A percentile compares a stretch with the other conserved stretches of the same genome.
phyloP scores from a whole-genome alignment of 2,329 filamentous ascomycete genomes.

The Hirsutella rhossiliensis region DNA sequence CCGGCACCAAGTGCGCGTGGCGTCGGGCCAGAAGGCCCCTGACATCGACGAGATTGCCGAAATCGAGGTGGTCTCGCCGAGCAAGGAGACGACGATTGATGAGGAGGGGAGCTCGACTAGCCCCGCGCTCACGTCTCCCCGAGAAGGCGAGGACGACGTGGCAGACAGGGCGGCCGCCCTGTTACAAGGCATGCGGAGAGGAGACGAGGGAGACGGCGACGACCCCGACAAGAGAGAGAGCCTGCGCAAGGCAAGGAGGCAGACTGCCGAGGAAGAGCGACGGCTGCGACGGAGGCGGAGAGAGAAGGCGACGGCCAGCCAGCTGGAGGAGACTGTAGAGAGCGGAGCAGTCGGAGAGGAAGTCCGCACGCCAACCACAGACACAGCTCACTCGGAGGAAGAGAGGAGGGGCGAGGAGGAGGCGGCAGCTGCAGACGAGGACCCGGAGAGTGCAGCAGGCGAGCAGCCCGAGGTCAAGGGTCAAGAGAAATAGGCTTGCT shows the following conservation, averaged over 20 bases:
- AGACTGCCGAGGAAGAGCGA: constrained; percentile 71
- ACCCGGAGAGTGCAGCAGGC: neutral
- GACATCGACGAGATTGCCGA: constrained; percentile 54
- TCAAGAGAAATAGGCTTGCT: constrained; percentile 3
- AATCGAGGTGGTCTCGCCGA: constrained; percentile 28
- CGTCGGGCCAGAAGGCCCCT: constrained; percentile 76
- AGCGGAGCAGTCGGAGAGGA: constrained; percentile 8
- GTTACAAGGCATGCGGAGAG: constrained; percentile 69
- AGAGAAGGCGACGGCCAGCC: constrained; percentile 38
- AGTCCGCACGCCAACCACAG: constrained; percentile 3
- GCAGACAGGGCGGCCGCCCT: constrained; percentile 74
- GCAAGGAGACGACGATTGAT: constrained; percentile 24
- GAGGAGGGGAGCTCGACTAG: constrained; percentile 41
- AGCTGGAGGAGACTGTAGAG: constrained; percentile 14
- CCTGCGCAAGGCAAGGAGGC: constrained; percentile 48
- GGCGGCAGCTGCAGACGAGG: neutral
- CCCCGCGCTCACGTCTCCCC: constrained; percentile 32
- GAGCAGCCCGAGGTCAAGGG: constrained; percentile 6
- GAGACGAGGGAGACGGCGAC: constrained; percentile 44
- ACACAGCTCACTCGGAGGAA: constrained; percentile 4
- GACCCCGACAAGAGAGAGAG: constrained; percentile 42
- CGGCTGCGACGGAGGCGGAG: constrained; percentile 53
- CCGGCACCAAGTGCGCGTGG: constrained; percentile 76
- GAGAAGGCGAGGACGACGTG: constrained; percentile 54
- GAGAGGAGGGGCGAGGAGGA: constrained; percentile 5